Evolutionary conservation across 208 protist species (phyloP).

Genomic region (Leishmania aethiopica): DNA sequence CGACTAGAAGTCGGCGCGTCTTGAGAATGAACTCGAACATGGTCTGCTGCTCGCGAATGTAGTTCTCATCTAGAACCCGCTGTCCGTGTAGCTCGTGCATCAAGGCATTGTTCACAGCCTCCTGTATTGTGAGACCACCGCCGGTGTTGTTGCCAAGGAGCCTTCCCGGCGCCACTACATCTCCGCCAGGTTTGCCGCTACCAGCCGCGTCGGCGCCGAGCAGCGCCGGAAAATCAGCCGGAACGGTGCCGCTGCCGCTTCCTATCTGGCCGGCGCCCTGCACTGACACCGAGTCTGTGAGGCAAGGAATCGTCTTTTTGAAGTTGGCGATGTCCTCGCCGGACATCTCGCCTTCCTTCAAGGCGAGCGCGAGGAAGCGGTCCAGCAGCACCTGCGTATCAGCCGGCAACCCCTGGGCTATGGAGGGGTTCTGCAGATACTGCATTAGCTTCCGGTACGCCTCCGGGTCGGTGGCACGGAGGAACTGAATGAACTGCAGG

Average conservation of each 20-base stretch:
- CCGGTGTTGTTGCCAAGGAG: not conserved
- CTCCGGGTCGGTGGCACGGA: conserved; percentile 54
- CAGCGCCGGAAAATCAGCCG: not conserved
- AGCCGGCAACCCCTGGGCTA: conserved; percentile 15
- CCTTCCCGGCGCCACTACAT: too few relatives aligned
- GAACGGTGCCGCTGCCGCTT: not conserved
- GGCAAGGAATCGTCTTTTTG: conserved; percentile 58
- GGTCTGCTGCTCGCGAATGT: conserved; percentile 61
- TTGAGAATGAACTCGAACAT: conserved; percentile 88
- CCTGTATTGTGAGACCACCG: conserved; percentile 8
- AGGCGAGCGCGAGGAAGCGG: conserved; percentile 48
- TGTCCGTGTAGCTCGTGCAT: conserved; percentile 40
- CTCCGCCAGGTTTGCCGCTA: not conserved
- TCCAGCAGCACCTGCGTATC: conserved; percentile 51
- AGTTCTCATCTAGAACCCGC: conserved; percentile 46
- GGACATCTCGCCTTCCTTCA: conserved; percentile 42
- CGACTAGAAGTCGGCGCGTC: conserved; percentile 69
- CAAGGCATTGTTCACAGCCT: conserved; percentile 24
- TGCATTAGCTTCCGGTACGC: conserved; percentile 67
- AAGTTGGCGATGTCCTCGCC: conserved; percentile 52
- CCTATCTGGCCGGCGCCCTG: not conserved
- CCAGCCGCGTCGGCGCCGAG: not conserved
- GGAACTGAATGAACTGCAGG: conserved; percentile 63
- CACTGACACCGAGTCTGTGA: conserved; percentile 23
- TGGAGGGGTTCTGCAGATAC: conserved; percentile 59